Evolutionary conservation across 2,329 filamentous ascomycete species (phyloP).

Genomic region (Shiraia bambusicola): DNA sequence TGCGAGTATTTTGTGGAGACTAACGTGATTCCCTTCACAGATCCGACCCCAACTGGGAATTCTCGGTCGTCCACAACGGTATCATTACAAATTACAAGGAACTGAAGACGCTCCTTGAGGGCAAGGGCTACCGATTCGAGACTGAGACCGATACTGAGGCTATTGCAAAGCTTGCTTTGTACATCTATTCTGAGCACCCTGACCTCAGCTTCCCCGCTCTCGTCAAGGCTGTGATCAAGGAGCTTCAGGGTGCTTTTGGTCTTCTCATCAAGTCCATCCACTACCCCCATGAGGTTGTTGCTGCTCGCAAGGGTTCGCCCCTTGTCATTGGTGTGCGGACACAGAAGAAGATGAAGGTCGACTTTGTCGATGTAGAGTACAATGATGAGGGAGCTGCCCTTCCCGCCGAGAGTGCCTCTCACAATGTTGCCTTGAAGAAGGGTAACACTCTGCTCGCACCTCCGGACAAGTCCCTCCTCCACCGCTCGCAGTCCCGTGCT

Average conservation of each 20-base stretch:
- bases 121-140: slow-evolving; percentile 98
- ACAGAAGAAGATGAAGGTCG: slow-evolving; percentile 99
- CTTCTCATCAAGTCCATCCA: slow-evolving; percentile 97
- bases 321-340: slow-evolving; percentile 97
- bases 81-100: slow-evolving; percentile 99
- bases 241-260: slow-evolving; percentile 97
- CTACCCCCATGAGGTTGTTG: slow-evolving; percentile 97
- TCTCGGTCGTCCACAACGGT: slow-evolving; percentile 96
- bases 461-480: slow-evolving; percentile 95
- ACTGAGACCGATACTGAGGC: slow-evolving; percentile 99
- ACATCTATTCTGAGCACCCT: slow-evolving; percentile 93
- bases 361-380: slow-evolving; percentile 99
- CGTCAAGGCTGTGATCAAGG: slow-evolving; percentile 96
- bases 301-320: slow-evolving; percentile 96
- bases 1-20: slow-evolving; percentile 8
- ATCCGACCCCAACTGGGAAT: slow-evolving; percentile 94
- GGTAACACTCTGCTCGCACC: slow-evolving; percentile 66
- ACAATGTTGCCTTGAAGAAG: slow-evolving; percentile 97
- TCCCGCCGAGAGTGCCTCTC: slow-evolving; percentile 88
- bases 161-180: slow-evolving; percentile 98
- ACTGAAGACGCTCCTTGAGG: slow-evolving; percentile 85
- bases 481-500: slow-evolving; percentile 96
- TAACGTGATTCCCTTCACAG: slow-evolving; percentile 51
- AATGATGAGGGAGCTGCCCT: slow-evolving; percentile 76
- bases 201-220: slow-evolving; percentile 94